A percentile compares a stretch with the other conserved stretches of the same genome.
These are phyloP conservation scores for Nakaseomyces kungkrabaensis DNA, from an alignment of 1,139 yeast genomes.

Conservation along the genomic window DNA sequence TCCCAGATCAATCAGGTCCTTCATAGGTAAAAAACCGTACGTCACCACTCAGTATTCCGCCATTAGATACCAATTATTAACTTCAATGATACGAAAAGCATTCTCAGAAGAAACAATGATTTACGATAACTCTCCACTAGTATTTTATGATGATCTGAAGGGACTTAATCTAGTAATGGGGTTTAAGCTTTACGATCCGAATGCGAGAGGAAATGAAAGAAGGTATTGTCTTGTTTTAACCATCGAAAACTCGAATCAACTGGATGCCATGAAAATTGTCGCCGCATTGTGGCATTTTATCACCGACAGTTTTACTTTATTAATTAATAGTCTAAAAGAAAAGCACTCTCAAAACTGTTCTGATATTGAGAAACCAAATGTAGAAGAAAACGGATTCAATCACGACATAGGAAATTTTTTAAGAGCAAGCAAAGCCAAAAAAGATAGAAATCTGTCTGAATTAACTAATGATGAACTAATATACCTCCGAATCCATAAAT, in stretches of 20 bases:
- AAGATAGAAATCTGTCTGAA: constrained; percentile 50
- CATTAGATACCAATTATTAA: constrained; percentile 28
- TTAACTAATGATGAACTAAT: constrained; percentile 50
- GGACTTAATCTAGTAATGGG: constrained; percentile 62
- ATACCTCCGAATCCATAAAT: constrained; percentile 56
- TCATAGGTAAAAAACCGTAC: constrained; percentile 18
- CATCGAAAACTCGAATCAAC: constrained; percentile 44
- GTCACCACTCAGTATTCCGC: constrained; percentile 60
- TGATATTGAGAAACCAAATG: neutral
- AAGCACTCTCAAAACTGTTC: constrained; percentile 32
- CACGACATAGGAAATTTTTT: constrained; percentile 24
- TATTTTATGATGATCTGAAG: constrained; percentile 57
- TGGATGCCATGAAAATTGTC: constrained; percentile 31
- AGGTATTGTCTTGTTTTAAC: constrained; percentile 58
- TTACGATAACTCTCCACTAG: constrained; percentile 56
- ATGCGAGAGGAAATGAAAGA: constrained; percentile 73
- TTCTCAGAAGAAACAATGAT: constrained; percentile 66
- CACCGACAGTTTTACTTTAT: constrained; percentile 39
- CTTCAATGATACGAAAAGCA: constrained; percentile 46
- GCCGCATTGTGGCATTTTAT: constrained; percentile 49
- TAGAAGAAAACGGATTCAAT: neutral
- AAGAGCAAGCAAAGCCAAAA: constrained; percentile 40
- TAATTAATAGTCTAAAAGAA: constrained; percentile 41
- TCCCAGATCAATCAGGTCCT: constrained; percentile 17
- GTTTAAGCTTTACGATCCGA: constrained; percentile 57